phyloP scores from a whole-genome alignment of 768 basidiomycete genomes.

The Tubosaeta brunneosetosa region DNA sequence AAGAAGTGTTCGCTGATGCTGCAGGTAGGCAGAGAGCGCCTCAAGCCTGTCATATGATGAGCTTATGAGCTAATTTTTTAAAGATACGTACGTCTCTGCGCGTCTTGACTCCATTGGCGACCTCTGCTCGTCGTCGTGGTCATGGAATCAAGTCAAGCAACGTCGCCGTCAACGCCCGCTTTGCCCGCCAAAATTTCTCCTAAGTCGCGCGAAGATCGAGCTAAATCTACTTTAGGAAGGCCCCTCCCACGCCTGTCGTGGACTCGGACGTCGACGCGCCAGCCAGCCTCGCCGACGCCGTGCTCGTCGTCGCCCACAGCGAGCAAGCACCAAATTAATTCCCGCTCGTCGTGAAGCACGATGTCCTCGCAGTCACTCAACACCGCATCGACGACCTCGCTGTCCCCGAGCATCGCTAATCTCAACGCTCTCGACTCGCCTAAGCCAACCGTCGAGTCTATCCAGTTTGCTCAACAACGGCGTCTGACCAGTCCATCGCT shows the following conservation, averaged over 20 bases:
- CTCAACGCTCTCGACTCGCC: constrained; percentile 31
- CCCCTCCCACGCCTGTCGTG: constrained; percentile 18
- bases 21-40: constrained; percentile 64
- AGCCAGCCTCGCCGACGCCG: constrained; percentile 8
- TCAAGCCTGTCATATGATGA: constrained; percentile 31
- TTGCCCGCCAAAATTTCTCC: constrained; percentile 23
- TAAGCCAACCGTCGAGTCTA: constrained; percentile 16
- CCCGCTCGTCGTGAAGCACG: constrained; percentile 15
- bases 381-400: constrained; percentile 30
- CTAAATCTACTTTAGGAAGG: constrained; percentile 13
- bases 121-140: constrained; percentile 28
- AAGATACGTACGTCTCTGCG: constrained; percentile 31
- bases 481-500: constrained; percentile 35
- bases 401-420: constrained; percentile 31
- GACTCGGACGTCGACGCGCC: constrained; percentile 11
- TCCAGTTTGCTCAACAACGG: constrained; percentile 28
- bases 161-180: constrained; percentile 13
- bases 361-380: constrained; percentile 30
- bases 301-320: constrained; percentile 28
- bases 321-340: constrained; percentile 20
- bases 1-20: constrained; percentile 55
- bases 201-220: constrained; percentile 6
- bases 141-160: constrained; percentile 24
- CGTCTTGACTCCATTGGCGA: constrained; percentile 29
- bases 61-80: neutral